Base-by-base conservation (phyloP, 495 filamentous ascomycete genomes). In the Xylaria flabelliformis region DNA sequence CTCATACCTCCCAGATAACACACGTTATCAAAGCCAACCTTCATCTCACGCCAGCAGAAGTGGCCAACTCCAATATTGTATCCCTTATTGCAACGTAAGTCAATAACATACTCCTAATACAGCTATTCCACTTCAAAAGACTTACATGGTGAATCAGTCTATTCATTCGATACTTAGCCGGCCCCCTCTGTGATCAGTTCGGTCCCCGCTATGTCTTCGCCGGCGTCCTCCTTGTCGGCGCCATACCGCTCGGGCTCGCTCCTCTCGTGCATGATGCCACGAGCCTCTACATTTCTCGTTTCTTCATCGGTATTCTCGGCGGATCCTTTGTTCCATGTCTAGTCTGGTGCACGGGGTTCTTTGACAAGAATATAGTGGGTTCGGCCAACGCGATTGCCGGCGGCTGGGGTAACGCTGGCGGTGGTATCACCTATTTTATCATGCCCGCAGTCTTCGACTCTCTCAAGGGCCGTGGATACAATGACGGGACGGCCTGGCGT, bases 341-440 rank as follows among this genome's bases (percentile, higher is more conserved):
- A 75, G 95, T 98, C 9, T 98, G 95, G 95, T 93, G 91, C 39
- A 97, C 95, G 0, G 94, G 92, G 2, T 98, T 95, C 85, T 97
- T 96, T 76, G 95, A 98, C 83, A 97, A 97, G 85, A 97, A 93
- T 77, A 89, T 98, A 21, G 93, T 98, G 29, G 95, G 95, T 44
- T 93, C 93, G 5, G 93, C 95, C 69, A 98, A 97, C 77, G 91
- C 94, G 9, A 82, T 98, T 2, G 91, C 94, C 15, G 95, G 89
- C 64, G 95, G 95, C 2, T 90, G 92, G 79, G 95, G 95, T 46
- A 98, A 98, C 72, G 88, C 94, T 44, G 95, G 95, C 71, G 95
- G 95, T 70, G 95, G 95, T 56, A 93, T 97, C 75, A 88, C 87
- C 15, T 92, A 91, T 80, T 98, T 98, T 82, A 87, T 97, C 72